These are phyloP conservation scores for Elsinoe fawcettii DNA, from an alignment of 2,329 filamentous ascomycete genomes.

Conservation along the genomic window DNA sequence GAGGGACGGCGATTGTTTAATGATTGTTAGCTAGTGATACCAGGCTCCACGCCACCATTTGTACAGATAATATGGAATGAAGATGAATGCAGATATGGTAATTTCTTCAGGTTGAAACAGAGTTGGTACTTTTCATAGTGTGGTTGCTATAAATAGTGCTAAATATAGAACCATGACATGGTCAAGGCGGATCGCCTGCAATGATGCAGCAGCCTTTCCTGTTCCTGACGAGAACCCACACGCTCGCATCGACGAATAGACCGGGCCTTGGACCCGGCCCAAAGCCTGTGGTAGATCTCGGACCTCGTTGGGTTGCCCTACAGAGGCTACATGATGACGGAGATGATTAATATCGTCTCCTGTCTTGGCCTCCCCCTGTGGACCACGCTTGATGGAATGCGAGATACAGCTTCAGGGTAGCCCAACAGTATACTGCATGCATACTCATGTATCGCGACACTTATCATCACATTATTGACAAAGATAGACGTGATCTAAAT, in stretches of 20 bases:
- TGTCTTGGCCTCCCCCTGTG: not conserved
- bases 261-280: not conserved
- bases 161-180: conserved; percentile 7
- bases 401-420: not conserved
- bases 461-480: not conserved
- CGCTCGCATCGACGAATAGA: not conserved
- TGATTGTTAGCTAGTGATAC: not conserved
- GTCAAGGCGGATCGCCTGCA: not conserved
- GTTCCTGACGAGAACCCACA: conserved; percentile 6
- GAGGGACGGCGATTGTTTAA: not conserved
- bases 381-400: not conserved
- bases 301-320: not conserved
- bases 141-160: not conserved
- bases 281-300: not conserved
- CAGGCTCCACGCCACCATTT: conserved; percentile 1
- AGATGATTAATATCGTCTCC: not conserved
- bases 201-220: conserved; percentile 12
- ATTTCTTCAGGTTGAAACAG: not conserved
- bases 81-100: not conserved
- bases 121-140: not conserved
- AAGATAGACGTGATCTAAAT: not conserved
- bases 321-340: not conserved
- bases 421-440: too few species aligned
- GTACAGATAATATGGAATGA: conserved; percentile 2
- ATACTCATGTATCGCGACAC: too few species aligned